A percentile compares a stretch with the other conserved stretches of the same genome.
phyloP scores from a whole-genome alignment of 192 early-diverging fungal genomes.

The Gamsiella multidivaricata region DNA sequence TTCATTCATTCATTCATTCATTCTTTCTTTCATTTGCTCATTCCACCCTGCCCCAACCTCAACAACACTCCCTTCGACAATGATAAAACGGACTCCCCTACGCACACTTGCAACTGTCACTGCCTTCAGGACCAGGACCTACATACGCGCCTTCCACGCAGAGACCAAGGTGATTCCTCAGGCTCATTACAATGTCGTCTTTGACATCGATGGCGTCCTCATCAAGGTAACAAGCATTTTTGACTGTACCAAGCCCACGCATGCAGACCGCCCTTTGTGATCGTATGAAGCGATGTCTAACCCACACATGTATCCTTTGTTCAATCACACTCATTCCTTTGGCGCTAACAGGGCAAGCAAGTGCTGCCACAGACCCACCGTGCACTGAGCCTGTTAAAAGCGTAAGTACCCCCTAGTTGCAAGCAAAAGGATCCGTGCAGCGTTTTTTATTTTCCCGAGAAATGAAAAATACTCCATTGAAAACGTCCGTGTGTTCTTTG shows the following conservation, averaged over 20 bases:
- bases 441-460: neutral
- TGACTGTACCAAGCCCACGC: too few relatives aligned
- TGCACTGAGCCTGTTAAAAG: conserved; percentile 74
- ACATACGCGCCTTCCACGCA: neutral
- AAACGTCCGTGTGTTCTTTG: neutral
- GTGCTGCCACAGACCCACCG: conserved; percentile 74
- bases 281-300: too few relatives aligned
- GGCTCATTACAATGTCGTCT: conserved; percentile 61
- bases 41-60: too few relatives aligned
- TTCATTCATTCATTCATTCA: neutral
- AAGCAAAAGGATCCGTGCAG: conserved; percentile 1
- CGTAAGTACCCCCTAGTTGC: conserved; percentile 42
- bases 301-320: too few relatives aligned
- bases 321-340: too few relatives aligned
- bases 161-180: conserved; percentile 7
- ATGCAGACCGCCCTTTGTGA: too few relatives aligned
- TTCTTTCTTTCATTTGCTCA: neutral
- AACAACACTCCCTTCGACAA: conserved; percentile 2
- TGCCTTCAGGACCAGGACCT: conserved; percentile 1
- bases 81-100: conserved; percentile 22
- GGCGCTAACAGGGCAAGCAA: conserved; percentile 71
- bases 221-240: too few relatives aligned
- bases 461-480: too few relatives aligned
- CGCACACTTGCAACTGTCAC: conserved; percentile 6
- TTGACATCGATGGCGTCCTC: conserved; percentile 91